phyloP scores from a whole-genome alignment of 176 grass and related monocot species.

The Cenchrus americanus region DNA sequence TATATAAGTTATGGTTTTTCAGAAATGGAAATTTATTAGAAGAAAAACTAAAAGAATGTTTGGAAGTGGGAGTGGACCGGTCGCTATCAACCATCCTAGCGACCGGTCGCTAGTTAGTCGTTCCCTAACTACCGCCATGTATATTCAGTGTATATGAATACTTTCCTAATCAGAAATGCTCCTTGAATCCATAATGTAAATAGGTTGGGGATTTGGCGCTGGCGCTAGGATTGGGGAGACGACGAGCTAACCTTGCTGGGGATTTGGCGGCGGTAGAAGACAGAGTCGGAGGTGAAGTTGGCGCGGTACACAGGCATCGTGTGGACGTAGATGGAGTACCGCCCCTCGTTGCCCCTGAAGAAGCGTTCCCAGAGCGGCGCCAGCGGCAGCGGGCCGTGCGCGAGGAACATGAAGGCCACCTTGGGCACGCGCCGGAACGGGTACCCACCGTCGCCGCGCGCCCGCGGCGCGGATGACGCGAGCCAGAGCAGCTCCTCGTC shows the following conservation, averaged over 20 bases:
- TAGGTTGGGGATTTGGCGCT: too few species aligned
- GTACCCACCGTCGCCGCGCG: conserved; percentile 41
- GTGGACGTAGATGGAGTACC: conserved; percentile 89
- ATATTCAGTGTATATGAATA: background rate
- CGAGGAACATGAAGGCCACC: conserved; percentile 97
- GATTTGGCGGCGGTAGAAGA: conserved; percentile 76
- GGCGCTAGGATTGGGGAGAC: background rate
- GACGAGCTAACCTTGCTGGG: conserved; percentile 72
- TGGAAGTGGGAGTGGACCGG: too few species aligned
- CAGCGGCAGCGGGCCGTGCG: conserved; percentile 77
- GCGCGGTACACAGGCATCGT: conserved; percentile 63
- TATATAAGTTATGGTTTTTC: too few species aligned
- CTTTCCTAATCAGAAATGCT: background rate
- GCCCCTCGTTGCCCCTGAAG: conserved; percentile 72
- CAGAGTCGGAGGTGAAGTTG: conserved; percentile 80
- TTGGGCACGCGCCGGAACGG: conserved; percentile 77
- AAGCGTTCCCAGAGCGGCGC: conserved; percentile 85
- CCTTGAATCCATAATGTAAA: background rate
- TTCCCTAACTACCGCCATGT: background rate
- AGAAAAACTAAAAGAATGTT: too few species aligned
- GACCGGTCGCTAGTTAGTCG: too few species aligned
- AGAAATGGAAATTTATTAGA: too few species aligned
- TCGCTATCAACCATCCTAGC: too few species aligned
- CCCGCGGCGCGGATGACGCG: conserved; percentile 68
- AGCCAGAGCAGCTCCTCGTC: conserved; percentile 94